Evolutionary conservation across 768 basidiomycete genomes (phyloP).

Genomic region (Cubamyces lactineus): DNA sequence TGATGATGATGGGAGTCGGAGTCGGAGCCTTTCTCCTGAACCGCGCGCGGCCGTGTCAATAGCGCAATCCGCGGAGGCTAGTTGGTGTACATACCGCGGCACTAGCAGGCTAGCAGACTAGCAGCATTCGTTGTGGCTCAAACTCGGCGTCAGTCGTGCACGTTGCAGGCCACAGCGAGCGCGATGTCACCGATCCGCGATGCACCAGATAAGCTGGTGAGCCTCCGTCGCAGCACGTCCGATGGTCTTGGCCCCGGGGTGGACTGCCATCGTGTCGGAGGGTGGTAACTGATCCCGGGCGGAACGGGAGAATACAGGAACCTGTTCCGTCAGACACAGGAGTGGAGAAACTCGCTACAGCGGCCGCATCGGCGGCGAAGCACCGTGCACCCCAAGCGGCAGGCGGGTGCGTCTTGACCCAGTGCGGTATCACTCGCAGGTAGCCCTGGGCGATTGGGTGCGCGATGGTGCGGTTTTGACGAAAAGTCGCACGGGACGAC

Average conservation of each 20-base stretch:
- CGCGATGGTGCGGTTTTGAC: background rate
- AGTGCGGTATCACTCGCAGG: no score
- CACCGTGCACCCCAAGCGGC: background rate
- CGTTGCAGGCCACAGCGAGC: conserved; percentile 2
- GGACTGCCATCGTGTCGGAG: background rate
- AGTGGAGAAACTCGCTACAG: conserved; percentile 1
- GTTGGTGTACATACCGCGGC: no score
- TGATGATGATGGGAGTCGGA: conserved; percentile 14
- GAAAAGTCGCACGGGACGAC: background rate
- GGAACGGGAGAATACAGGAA: conserved; percentile 8
- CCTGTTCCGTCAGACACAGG: background rate
- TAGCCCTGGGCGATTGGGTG: no score
- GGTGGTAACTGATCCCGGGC: conserved; percentile 1
- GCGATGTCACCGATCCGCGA: background rate
- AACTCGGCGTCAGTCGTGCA: background rate
- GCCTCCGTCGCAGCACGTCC: background rate
- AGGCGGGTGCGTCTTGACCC: background rate
- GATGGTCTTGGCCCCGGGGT: background rate
- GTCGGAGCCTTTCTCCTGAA: background rate
- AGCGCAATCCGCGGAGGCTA: no score
- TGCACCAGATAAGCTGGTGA: background rate
- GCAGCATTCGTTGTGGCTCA: background rate
- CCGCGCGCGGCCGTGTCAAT: background rate
- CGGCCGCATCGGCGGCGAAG: conserved; percentile 9
- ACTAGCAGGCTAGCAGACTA: no score